Base-by-base conservation (phyloP, 176 grass and related monocot genomes). In the Chrysopogon serrulatus region DNA sequence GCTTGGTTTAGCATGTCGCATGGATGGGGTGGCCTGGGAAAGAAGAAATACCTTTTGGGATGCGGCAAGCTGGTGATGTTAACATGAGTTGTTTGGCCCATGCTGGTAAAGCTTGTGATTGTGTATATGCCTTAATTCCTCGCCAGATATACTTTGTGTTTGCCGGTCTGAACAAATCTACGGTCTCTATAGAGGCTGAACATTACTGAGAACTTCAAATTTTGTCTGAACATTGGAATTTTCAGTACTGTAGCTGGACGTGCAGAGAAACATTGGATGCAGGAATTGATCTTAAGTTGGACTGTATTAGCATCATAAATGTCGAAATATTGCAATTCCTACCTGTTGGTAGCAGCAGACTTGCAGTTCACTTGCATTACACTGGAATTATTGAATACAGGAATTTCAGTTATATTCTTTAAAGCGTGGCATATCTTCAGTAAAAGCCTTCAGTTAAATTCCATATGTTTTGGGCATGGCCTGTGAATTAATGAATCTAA, bases 1-100 rank as follows among this genome's bases (percentile, higher is more conserved):
- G 18, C 45, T 85, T 86, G 88, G 90, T 91, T 92, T 92, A 86
- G 92, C 62, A 92, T 94, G 78, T 96, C 88, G 37, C 86, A 43
- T 76, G 61, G 30, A 86, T 56, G 88, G 72, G 86, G 59, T 94
- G 77, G 70, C 95, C 95, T 94, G 42, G 79, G 27, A 27, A 80
- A 61, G 73, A 97, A 94, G 95, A 87, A 91, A 94, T 94, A 68
- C 95, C 92, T 92, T 92, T 51, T 83, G 57, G 62, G 71, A 19
- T 44, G 74, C 85, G 85, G 72, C 54, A 92, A 88, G 75, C 76
- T 79, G 86, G 73, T 79, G 82, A 82, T 21, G 77, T 36, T 81
- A 71, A 54, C 71, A 66, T 81, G 67, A 67, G 42, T 43, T 54
- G 28, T 65, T 65, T 65, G 10, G n/a, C 18, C 65, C 83, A 49